phyloP scores from a whole-genome alignment of 108 stramenopile species.

The Tribonema minus region DNA sequence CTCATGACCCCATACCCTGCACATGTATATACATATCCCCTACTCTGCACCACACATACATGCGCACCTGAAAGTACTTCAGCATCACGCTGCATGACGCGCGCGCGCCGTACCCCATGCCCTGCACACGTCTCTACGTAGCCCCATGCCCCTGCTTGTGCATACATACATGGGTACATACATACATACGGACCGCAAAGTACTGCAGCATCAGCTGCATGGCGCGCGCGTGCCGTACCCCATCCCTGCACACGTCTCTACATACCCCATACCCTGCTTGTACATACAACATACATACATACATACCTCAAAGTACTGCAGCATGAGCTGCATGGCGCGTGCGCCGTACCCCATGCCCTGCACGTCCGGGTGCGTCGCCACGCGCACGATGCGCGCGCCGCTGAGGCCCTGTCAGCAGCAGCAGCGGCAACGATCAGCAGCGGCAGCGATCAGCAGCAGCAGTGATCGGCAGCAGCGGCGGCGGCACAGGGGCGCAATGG shows the following conservation, averaged over 20 bases:
- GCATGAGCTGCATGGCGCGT: conserved; percentile 78
- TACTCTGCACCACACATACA: too few relatives aligned
- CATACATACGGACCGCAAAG: too few relatives aligned
- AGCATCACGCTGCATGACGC: conserved; percentile 81
- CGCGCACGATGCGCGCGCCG: conserved; percentile 91
- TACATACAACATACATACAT: too few relatives aligned
- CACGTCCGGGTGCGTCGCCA: conserved; percentile 94
- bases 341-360: conserved; percentile 96
- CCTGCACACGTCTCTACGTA: conserved; percentile 87
- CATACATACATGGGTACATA: too few relatives aligned
- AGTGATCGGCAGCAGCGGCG: not conserved
- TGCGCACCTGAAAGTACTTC: conserved; percentile 91
- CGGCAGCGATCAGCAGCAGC: not conserved
- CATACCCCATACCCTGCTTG: too few relatives aligned
- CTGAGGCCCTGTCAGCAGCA: conserved; percentile 26
- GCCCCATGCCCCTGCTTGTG: conserved; percentile 99
- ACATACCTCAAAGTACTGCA: conserved; percentile 89
- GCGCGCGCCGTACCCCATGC: conserved; percentile 93
- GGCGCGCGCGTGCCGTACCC: too few relatives aligned
- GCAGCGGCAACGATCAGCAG: not conserved
- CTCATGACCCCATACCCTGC: too few relatives aligned
- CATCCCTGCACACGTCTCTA: too few relatives aligned
- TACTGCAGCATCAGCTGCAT: too few relatives aligned
- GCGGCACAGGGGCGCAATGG: too few relatives aligned
- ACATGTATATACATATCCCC: too few relatives aligned